phyloP scores from a whole-genome alignment of 192 early-diverging fungal species.

The Backusella sp. region DNA sequence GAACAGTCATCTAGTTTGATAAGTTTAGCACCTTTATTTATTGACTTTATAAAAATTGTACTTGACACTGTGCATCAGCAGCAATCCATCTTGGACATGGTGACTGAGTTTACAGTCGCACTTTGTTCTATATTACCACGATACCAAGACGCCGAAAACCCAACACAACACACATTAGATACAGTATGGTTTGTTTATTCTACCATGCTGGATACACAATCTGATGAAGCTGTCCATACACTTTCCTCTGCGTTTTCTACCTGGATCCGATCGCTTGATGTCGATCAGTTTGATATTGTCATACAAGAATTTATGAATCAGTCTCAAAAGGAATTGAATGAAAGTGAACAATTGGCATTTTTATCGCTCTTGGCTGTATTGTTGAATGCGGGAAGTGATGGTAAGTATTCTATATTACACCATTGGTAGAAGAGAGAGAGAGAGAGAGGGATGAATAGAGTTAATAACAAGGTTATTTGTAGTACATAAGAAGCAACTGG shows the following conservation, averaged over 20 bases:
- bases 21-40: slow-evolving; percentile 2
- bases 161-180: slow-evolving; percentile 15
- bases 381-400: slow-evolving; percentile 15
- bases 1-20: slow-evolving; percentile 4
- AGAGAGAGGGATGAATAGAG: background rate
- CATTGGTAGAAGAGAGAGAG: background rate
- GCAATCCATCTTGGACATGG: background rate
- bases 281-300: slow-evolving; percentile 12
- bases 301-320: slow-evolving; percentile 12
- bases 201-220: background rate
- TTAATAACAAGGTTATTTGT: background rate
- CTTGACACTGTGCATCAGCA: background rate
- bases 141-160: slow-evolving; percentile 11
- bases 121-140: slow-evolving; percentile 19
- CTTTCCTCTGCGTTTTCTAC: slow-evolving; percentile 1
- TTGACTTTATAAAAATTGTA: slow-evolving; percentile 2
- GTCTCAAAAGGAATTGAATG: slow-evolving; percentile 1
- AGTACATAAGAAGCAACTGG: slow-evolving; percentile 43
- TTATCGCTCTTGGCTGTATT: slow-evolving; percentile 16
- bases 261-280: slow-evolving; percentile 17
- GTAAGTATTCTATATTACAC: slow-evolving; percentile 13
- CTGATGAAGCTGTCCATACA: background rate
- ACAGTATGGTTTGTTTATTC: slow-evolving; percentile 34
- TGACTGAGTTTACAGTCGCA: slow-evolving; percentile 15
- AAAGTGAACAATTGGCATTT: background rate